Conservation (phyloP, 176 grass and related monocot species). For the Zoysia japonica region DNA sequence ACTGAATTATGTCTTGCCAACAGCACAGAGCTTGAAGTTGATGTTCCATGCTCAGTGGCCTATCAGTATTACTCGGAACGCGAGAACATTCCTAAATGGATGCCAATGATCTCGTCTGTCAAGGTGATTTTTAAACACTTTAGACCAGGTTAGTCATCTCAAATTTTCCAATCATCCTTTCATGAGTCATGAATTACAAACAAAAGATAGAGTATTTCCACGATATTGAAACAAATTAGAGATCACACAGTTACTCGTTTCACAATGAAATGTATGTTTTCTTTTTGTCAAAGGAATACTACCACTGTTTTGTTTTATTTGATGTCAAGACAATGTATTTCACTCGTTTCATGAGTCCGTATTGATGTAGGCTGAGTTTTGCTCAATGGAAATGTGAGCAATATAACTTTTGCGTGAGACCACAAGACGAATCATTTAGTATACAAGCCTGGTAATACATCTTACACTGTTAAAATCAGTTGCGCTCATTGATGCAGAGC, state of each 20-base stretch:
- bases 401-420: neutral
- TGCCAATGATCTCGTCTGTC: conserved; percentile 51
- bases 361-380: neutral
- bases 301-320: neutral
- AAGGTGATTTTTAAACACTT: conserved; percentile 46
- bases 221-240: neutral
- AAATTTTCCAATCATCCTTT: neutral
- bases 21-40: conserved; percentile 82
- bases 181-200: neutral
- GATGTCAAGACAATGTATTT: neutral
- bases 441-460: too few species aligned
- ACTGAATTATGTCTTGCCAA: conserved; percentile 44
- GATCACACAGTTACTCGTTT: neutral
- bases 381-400: neutral
- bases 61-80: conserved; percentile 84
- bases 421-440: neutral
- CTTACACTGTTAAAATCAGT: too few species aligned
- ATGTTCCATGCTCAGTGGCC: conserved; percentile 85
- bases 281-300: neutral
- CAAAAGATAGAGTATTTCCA: neutral
- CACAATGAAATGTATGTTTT: neutral
- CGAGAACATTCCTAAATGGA: too few species aligned
- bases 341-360: neutral
- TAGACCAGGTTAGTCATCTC: neutral
- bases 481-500: neutral